Evolutionary conservation across 345 rosid species (phyloP).

Genomic region (Corymbia maculata): DNA sequence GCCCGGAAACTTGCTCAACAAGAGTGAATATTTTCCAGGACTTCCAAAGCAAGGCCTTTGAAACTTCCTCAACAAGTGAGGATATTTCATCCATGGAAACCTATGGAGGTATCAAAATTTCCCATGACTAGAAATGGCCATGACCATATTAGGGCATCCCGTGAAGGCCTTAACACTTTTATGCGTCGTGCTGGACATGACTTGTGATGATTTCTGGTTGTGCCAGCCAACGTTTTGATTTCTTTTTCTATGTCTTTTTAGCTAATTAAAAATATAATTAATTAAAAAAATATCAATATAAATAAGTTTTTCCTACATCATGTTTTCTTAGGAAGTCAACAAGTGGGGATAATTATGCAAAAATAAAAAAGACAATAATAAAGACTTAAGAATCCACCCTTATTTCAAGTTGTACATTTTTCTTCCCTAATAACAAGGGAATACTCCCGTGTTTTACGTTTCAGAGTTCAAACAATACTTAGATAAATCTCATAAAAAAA

Average conservation of each 20-base stretch:
- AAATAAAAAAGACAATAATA: background rate
- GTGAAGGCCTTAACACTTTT: background rate
- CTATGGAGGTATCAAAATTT: background rate
- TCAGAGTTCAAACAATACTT: too few species aligned
- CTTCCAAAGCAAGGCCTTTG: background rate
- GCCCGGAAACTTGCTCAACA: background rate
- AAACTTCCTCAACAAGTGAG: background rate
- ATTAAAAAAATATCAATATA: background rate
- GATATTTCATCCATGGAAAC: background rate
- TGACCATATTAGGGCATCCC: background rate
- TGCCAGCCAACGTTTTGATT: background rate
- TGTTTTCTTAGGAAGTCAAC: background rate
- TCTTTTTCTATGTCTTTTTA: background rate
- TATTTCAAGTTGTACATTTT: too few species aligned
- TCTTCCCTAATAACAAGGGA: too few species aligned
- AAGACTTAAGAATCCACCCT: background rate
- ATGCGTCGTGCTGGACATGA: background rate
- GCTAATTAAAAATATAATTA: background rate
- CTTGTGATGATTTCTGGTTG: accelerated
- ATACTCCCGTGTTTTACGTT: too few species aligned
- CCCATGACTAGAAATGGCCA: background rate
- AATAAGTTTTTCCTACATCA: background rate
- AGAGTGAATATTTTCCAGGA: background rate
- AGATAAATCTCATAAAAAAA: background rate
- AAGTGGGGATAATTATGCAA: background rate